Percentiles rank a stretch among this genome's conserved stretches.
phyloP scores from a whole-genome alignment of 495 filamentous ascomycete species.

The Viridothelium virens region DNA sequence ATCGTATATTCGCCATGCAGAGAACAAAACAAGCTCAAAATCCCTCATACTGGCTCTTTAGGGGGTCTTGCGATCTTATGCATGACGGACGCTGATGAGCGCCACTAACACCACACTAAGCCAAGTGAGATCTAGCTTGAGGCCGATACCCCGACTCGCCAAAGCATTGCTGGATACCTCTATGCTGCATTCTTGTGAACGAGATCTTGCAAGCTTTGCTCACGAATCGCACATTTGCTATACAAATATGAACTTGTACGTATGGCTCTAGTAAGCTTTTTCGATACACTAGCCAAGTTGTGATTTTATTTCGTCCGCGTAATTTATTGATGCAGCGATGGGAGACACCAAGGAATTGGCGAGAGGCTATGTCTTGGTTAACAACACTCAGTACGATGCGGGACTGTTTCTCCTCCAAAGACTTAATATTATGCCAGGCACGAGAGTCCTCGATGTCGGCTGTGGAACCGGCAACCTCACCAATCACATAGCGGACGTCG shows the following conservation, averaged over 20 bases:
- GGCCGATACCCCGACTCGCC: no score
- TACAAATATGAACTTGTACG: neutral
- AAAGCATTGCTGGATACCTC: no score
- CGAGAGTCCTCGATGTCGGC: conserved; percentile 11
- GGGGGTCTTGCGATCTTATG: no score
- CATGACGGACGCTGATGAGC: no score
- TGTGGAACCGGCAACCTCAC: conserved; percentile 14
- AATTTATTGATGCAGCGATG: neutral
- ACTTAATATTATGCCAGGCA: neutral
- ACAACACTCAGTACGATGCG: conserved; percentile 13
- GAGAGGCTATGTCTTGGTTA: conserved; percentile 2
- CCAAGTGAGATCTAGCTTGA: no score
- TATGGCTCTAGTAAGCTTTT: neutral
- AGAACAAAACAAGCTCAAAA: no score
- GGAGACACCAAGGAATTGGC: conserved; percentile 9
- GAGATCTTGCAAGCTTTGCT: no score
- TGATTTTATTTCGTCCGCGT: neutral
- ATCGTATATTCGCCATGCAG: no score
- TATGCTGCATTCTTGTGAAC: no score
- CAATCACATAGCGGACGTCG: neutral
- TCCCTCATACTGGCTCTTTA: no score
- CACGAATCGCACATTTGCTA: no score
- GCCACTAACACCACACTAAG: no score
- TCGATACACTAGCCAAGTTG: neutral
- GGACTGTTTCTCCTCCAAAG: conserved; percentile 10